These are phyloP conservation scores for Tagetes erecta DNA, from an alignment of 129 eudicot species.

Conservation along the genomic window DNA sequence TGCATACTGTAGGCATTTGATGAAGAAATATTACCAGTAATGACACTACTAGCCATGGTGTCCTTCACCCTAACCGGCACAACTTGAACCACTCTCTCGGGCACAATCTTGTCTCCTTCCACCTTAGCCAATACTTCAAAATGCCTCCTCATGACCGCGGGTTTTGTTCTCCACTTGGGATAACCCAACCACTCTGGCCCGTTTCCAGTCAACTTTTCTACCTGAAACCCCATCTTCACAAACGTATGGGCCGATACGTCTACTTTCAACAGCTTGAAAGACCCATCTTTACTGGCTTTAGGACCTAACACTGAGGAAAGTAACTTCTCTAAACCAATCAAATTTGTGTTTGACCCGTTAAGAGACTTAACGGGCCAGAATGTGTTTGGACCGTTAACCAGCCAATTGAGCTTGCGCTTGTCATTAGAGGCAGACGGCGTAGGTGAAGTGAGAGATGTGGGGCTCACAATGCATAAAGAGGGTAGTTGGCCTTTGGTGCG, in stretches of 20 bases:
- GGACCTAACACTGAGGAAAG: conserved; percentile 72
- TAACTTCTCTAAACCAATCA: conserved; percentile 70
- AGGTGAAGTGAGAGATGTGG: conserved; percentile 86
- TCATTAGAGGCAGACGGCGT: conserved; percentile 60
- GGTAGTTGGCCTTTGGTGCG: conserved; percentile 56
- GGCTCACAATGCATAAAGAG: conserved; percentile 91
- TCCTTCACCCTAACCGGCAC: conserved; percentile 46
- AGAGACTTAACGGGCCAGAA: conserved; percentile 78
- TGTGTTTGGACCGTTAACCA: conserved; percentile 39
- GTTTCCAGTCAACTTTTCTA: conserved; percentile 50
- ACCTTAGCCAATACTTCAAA: conserved; percentile 92
- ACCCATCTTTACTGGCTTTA: conserved; percentile 67
- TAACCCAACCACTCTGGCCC: conserved; percentile 36
- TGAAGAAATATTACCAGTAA: conserved; percentile 60
- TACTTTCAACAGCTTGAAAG: conserved; percentile 80
- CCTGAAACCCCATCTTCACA: conserved; percentile 75
- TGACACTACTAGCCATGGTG: conserved; percentile 50
- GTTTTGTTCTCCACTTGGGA: conserved; percentile 87
- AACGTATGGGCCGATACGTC: conserved; percentile 82
- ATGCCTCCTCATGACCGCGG: conserved; percentile 70
- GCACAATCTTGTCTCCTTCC: conserved; percentile 66
- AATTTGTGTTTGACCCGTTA: conserved; percentile 69
- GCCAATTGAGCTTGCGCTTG: conserved; percentile 77
- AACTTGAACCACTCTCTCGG: conserved; percentile 58
- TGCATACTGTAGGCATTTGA: conserved; percentile 54